These are phyloP conservation scores for Dalbergia cultrata DNA, from an alignment of 306 rosid genomes.

Conservation along the genomic window DNA sequence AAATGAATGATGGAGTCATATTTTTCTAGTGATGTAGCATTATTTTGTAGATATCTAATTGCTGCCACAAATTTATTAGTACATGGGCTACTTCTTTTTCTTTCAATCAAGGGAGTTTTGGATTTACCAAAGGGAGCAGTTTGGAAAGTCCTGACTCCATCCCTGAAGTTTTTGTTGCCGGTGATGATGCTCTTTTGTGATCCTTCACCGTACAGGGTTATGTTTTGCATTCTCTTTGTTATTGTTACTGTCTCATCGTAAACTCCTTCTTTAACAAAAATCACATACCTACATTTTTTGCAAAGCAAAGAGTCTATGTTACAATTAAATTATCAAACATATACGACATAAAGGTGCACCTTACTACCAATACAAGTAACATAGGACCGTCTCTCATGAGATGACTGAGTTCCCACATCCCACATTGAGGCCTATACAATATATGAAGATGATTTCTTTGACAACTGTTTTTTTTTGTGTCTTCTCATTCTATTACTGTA, in stretches of 20 bases:
- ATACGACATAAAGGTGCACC: background rate
- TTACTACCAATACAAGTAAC: background rate
- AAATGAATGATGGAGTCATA: too few relatives aligned
- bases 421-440: too few relatives aligned
- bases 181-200: constrained; percentile 85
- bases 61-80: background rate
- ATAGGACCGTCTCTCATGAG: too few relatives aligned
- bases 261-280: constrained; percentile 78
- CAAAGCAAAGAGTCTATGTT: background rate
- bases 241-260: constrained; percentile 72
- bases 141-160: constrained; percentile 72
- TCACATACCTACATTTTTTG: constrained; percentile 67
- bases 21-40: too few relatives aligned
- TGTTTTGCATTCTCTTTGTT: constrained; percentile 67
- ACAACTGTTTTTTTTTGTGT: too few relatives aligned
- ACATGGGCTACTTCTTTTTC: background rate
- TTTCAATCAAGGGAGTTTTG: background rate
- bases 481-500: too few relatives aligned
- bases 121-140: constrained; percentile 82
- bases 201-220: constrained; percentile 93
- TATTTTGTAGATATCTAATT: background rate
- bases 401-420: too few relatives aligned
- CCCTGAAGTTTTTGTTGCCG: constrained; percentile 72
- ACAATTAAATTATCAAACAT: background rate
- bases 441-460: too few relatives aligned